Conservation (phyloP, 2,329 filamentous ascomycete genomes). For the Phyllosticta ampelicida region DNA sequence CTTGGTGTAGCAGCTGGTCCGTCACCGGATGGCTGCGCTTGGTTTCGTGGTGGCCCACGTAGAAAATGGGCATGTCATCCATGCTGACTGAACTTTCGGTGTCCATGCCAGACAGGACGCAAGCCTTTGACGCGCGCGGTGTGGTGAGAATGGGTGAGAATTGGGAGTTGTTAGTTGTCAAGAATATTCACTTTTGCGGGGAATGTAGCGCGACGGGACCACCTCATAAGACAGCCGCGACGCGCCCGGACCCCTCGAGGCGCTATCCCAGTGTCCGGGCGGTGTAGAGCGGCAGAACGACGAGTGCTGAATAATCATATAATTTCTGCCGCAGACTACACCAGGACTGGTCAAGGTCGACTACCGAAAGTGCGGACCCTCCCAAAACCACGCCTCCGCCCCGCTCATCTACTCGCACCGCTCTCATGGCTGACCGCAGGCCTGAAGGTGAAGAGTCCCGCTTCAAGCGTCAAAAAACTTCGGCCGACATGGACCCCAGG, state of each 20-base stretch:
- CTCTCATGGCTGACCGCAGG: constrained; percentile 47
- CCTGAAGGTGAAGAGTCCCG: constrained; percentile 40
- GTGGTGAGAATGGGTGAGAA: not conserved
- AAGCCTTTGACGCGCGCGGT: not conserved
- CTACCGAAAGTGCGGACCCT: no score
- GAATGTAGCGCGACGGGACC: no score
- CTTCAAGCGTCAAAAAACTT: constrained; percentile 46
- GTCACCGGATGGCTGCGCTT: constrained; percentile 49
- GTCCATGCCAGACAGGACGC: constrained; percentile 21
- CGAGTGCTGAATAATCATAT: no score
- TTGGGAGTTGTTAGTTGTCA: not conserved
- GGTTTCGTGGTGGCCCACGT: constrained; percentile 65
- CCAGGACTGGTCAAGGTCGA: no score
- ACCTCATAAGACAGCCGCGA: no score
- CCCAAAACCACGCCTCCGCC: no score
- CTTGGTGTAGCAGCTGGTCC: constrained; percentile 53
- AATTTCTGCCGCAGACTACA: no score
- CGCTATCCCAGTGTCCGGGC: no score
- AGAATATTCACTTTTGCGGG: no score
- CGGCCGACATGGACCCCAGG: constrained; percentile 40
- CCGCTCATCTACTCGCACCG: not conserved
- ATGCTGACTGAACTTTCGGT: constrained; percentile 13
- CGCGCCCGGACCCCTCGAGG: no score
- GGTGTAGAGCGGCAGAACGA: no score
- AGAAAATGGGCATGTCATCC: constrained; percentile 45